Conservation (phyloP, 1,284 basidiomycete genomes). For the Flammula alnicola region DNA sequence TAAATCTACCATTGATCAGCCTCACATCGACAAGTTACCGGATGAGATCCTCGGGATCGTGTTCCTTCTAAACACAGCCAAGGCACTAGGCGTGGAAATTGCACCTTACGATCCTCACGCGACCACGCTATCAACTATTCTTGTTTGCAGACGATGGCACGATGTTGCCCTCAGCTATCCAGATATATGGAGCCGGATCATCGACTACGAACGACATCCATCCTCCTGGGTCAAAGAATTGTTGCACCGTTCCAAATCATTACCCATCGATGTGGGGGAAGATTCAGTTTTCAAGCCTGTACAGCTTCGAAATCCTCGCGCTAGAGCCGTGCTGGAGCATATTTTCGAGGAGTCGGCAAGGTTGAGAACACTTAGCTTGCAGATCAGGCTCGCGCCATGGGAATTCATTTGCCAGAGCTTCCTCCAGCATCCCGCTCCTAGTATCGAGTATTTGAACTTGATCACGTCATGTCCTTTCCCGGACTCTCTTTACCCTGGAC, state of each 20-base stretch:
- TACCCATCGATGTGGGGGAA: constrained; percentile 25
- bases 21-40: constrained; percentile 18
- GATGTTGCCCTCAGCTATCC: constrained; percentile 20
- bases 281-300: constrained; percentile 19
- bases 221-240: constrained; percentile 19
- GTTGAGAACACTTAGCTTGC: constrained; percentile 24
- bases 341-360: constrained; percentile 22
- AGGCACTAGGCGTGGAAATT: neutral
- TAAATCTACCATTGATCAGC: neutral
- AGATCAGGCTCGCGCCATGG: constrained; percentile 25
- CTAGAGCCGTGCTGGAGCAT: constrained; percentile 17
- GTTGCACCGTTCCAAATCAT: constrained; percentile 20
- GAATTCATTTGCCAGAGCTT: constrained; percentile 25
- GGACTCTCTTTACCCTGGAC: constrained; percentile 22
- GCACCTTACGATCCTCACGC: constrained; percentile 12
- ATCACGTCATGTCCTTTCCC: constrained; percentile 26
- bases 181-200: constrained; percentile 26
- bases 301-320: constrained; percentile 17
- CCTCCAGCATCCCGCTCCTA: constrained; percentile 25
- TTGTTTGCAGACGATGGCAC: constrained; percentile 27
- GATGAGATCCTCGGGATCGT: constrained; percentile 25
- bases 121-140: constrained; percentile 18
- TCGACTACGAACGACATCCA: constrained; percentile 23
- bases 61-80: constrained; percentile 24
- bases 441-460: constrained; percentile 26